phyloP scores from a whole-genome alignment of 176 grass and related monocot species.

The Oryza coarctata region DNA sequence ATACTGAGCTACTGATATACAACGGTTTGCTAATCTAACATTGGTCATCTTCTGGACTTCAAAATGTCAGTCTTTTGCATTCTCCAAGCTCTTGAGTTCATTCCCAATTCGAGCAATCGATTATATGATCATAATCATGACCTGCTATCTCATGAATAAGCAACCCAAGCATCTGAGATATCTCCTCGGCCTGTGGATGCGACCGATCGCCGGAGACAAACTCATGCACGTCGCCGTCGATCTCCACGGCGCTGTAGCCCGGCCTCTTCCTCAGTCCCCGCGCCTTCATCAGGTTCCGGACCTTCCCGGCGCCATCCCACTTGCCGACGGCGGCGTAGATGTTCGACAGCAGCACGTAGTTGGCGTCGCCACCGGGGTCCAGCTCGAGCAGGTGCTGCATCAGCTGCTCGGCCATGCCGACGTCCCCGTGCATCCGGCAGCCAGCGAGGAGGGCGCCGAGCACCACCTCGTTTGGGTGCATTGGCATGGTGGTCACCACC shows the following conservation, averaged over 20 bases:
- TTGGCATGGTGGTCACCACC: constrained; percentile 45
- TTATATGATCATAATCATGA: not conserved
- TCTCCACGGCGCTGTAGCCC: constrained; percentile 57
- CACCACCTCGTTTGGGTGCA: constrained; percentile 71
- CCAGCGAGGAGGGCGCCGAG: constrained; percentile 63
- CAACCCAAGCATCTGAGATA: constrained; percentile 52
- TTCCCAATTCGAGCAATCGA: not conserved
- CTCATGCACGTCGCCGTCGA: constrained; percentile 53
- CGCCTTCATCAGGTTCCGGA: constrained; percentile 53
- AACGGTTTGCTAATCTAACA: not conserved
- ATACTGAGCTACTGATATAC: not conserved
- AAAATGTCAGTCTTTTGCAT: not conserved
- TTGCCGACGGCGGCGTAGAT: constrained; percentile 52
- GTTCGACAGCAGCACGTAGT: constrained; percentile 77
- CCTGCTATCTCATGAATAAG: constrained; percentile 41
- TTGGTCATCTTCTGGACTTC: not conserved
- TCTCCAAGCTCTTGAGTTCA: not conserved
- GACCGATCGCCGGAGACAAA: constrained; percentile 54
- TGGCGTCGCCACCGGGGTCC: constrained; percentile 54
- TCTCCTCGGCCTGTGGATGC: constrained; percentile 33
- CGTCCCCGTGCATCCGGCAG: constrained; percentile 51
- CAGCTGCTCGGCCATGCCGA: constrained; percentile 56
- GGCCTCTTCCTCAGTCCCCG: constrained; percentile 59
- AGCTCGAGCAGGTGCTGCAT: constrained; percentile 60
- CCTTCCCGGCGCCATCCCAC: constrained; percentile 55